A percentile compares a stretch with the other conserved stretches of the same genome.
Conservation (phyloP, 2,329 filamentous ascomycete species). For the Fusarium neocosmosporiellum region DNA sequence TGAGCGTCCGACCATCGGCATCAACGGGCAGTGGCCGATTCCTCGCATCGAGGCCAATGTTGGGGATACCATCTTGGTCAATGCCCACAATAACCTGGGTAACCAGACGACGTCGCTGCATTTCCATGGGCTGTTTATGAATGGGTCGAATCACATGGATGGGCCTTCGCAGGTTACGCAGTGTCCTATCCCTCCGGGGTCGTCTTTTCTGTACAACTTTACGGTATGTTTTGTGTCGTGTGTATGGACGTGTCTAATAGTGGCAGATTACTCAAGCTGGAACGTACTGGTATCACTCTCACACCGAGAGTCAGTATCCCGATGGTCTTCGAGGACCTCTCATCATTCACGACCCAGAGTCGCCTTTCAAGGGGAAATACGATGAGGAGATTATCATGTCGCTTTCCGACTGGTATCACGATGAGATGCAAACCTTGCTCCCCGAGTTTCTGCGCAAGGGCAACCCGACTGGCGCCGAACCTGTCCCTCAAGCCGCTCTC, state of each 20-base stretch:
- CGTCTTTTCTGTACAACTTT: constrained; percentile 77
- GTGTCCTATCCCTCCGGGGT: constrained; percentile 72
- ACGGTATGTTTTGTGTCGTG: constrained; percentile 55
- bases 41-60: constrained; percentile 72
- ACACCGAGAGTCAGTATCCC: constrained; percentile 74
- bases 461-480: constrained; percentile 70
- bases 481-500: constrained; percentile 74
- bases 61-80: constrained; percentile 71
- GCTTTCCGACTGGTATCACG: constrained; percentile 80
- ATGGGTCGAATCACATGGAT: constrained; percentile 77
- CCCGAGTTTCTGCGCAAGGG: constrained; percentile 61
- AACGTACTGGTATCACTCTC: constrained; percentile 84
- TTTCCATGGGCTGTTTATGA: constrained; percentile 79
- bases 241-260: not conserved
- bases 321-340: constrained; percentile 75
- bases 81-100: constrained; percentile 68
- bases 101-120: constrained; percentile 73
- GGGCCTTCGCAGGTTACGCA: constrained; percentile 75
- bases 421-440: constrained; percentile 61
- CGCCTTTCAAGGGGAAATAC: constrained; percentile 66
- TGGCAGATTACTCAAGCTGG: constrained; percentile 70
- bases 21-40: constrained; percentile 82
- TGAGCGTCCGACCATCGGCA: constrained; percentile 76
- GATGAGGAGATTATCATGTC: constrained; percentile 74
- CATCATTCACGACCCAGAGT: constrained; percentile 71